Evolutionary conservation across 164 flowering plant species (phyloP).

Genomic region (Tetrastigma voinierianum): DNA sequence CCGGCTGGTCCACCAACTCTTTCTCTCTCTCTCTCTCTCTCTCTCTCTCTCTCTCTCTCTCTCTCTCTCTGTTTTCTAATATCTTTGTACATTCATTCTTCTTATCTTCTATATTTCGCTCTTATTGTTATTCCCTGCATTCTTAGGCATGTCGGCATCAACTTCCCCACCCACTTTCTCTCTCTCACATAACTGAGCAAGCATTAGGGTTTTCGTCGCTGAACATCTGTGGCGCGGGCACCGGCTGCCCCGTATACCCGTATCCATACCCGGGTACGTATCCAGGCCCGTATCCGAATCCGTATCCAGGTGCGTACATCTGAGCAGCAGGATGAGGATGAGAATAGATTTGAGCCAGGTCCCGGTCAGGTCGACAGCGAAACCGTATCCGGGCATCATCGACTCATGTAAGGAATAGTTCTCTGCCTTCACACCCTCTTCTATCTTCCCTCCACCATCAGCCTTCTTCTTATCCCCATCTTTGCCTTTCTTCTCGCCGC

Average conservation of each 20-base stretch:
- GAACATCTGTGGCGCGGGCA: slow-evolving; percentile 24
- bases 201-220: slow-evolving; percentile 45
- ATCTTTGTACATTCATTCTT: too few species aligned
- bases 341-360: too few species aligned
- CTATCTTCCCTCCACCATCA: slow-evolving; percentile 6
- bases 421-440: slow-evolving; percentile 3
- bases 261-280: slow-evolving; percentile 15
- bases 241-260: slow-evolving; percentile 5
- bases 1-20: too few species aligned
- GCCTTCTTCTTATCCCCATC: not conserved
- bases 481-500: slow-evolving; percentile 2
- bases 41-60: too few species aligned
- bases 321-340: too few species aligned
- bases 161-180: not conserved
- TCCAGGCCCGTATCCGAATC: not conserved
- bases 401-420: not conserved
- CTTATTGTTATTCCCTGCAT: too few species aligned
- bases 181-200: slow-evolving; percentile 24
- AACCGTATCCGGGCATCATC: too few species aligned
- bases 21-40: too few species aligned
- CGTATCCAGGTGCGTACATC: too few species aligned
- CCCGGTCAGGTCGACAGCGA: too few species aligned
- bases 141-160: too few species aligned
- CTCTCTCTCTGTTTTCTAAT: not conserved
- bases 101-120: too few species aligned